Conservation (phyloP, 176 grass and related monocot genomes). For the Aegilops sharonensis region DNA sequence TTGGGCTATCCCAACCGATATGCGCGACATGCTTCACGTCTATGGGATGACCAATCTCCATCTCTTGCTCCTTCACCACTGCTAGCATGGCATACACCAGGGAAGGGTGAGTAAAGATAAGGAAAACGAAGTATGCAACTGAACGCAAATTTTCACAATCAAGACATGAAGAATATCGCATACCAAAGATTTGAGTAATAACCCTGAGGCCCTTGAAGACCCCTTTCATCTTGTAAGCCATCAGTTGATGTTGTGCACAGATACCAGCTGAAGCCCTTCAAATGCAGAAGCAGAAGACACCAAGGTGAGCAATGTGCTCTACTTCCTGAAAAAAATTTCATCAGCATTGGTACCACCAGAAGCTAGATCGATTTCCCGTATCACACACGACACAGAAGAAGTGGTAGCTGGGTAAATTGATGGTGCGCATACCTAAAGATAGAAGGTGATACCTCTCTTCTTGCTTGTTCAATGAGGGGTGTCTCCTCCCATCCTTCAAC, state of each 20-base stretch:
- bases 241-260: constrained; percentile 20
- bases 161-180: not conserved
- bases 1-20: constrained; percentile 73
- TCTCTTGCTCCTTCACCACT: constrained; percentile 71
- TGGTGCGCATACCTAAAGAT: constrained; percentile 19
- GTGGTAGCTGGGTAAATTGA: not conserved
- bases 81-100: constrained; percentile 3
- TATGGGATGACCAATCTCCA: constrained; percentile 63
- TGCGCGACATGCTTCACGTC: constrained; percentile 80
- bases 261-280: not conserved
- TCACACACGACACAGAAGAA: not conserved
- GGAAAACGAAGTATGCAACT: not conserved
- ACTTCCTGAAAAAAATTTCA: not conserved
- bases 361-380: not conserved
- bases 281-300: not conserved
- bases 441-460: constrained; percentile 14
- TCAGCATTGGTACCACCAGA: not conserved
- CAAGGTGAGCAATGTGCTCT: not conserved
- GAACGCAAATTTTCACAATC: not conserved
- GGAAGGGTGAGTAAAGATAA: not conserved
- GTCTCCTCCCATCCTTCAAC: constrained; percentile 28
- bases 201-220: constrained; percentile 77
- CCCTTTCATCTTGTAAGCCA: constrained; percentile 92
- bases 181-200: constrained; percentile 86
- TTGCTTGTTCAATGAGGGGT: constrained; percentile 23